Percentiles rank a stretch among this genome's conserved stretches.
Evolutionary conservation across 1,284 basidiomycete genomes (phyloP).

Genomic region (Stygiomarasmius scandens): DNA sequence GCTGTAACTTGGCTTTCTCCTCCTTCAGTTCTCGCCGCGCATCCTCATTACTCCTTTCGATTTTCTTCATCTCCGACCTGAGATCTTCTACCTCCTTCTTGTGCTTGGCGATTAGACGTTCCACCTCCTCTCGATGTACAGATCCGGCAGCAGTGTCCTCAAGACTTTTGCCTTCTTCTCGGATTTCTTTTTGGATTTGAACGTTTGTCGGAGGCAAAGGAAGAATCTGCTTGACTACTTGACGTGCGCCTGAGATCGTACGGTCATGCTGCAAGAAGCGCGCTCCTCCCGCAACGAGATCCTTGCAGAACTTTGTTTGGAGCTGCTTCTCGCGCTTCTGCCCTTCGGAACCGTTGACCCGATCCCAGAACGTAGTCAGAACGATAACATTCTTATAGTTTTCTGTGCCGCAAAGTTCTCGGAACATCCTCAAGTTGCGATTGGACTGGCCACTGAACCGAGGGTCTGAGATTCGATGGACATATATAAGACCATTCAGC

Average conservation of each 20-base stretch:
- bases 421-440: conserved; percentile 9
- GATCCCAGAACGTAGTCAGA: conserved; percentile 10
- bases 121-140: conserved; percentile 19
- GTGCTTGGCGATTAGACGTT: conserved; percentile 18
- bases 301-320: not conserved
- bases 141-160: conserved; percentile 26
- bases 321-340: conserved; percentile 4
- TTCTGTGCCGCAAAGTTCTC: conserved; percentile 2
- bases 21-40: not conserved
- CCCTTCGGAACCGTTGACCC: not conserved
- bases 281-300: conserved; percentile 5
- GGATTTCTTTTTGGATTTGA: conserved; percentile 6
- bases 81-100: conserved; percentile 20
- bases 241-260: not conserved
- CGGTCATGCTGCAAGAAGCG: conserved; percentile 7
- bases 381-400: conserved; percentile 6
- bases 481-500: conserved; percentile 8
- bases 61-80: conserved; percentile 18
- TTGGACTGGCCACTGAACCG: conserved; percentile 6
- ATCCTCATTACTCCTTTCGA: conserved; percentile 8
- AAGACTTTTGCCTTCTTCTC: conserved; percentile 16
- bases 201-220: not conserved
- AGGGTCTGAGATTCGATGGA: conserved; percentile 10
- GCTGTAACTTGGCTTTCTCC: conserved; percentile 3
- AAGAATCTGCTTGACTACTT: conserved; percentile 1